Base-by-base conservation (phyloP, 441 rosid species). In the Viola pubescens region DNA sequence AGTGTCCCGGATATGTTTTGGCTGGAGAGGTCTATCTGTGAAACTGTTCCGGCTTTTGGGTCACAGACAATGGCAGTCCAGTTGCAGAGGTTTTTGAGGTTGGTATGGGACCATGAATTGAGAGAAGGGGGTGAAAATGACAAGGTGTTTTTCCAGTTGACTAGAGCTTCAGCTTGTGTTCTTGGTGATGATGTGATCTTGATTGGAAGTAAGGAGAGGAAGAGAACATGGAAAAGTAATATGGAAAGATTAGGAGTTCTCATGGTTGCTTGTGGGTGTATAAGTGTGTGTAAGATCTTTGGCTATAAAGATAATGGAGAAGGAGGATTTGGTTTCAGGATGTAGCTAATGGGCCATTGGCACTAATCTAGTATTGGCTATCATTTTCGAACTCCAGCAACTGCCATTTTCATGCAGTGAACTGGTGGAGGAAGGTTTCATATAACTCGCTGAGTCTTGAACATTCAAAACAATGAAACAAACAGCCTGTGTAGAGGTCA, bases 151-250 rank as follows among this genome's bases (percentile, higher is more conserved):
- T 75, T 82, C 82, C 85, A 85, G 59, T 47, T 68, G 68, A 81
- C 16, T 13, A 85, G 86, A 64, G 84, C 87, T 60, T 73, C 71
- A 7, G 84, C 88, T 72, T 85, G 88, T 5, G 69, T 46, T 65
- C 45, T 42, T 9, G 9, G 45, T 42, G 9, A 42, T 5, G 6
- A 5, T 9, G 9, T 9, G 9, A 42, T 5, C 45, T 5, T 42
- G 9, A 9, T 9, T 42, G 45, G 45, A 42, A 42, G 6, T 42
- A 42, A 42, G 9, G 7, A 5, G 6, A 5, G 45, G 9, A 42
- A 9, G 7, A 42, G 9, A 9, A 5, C 1, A 42, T 42, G 45
- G 45, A 16, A 16, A 16, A 16, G 19, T 16, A 16, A 16, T 16
- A 16, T 16, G 19, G 45, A 42, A 9, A 42, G 45, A 42, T 42